A percentile compares a stretch with the other conserved stretches of the same genome.
These are phyloP conservation scores for Candida coquimbonensis DNA, from an alignment of 805 yeast species.

Conservation along the genomic window DNA sequence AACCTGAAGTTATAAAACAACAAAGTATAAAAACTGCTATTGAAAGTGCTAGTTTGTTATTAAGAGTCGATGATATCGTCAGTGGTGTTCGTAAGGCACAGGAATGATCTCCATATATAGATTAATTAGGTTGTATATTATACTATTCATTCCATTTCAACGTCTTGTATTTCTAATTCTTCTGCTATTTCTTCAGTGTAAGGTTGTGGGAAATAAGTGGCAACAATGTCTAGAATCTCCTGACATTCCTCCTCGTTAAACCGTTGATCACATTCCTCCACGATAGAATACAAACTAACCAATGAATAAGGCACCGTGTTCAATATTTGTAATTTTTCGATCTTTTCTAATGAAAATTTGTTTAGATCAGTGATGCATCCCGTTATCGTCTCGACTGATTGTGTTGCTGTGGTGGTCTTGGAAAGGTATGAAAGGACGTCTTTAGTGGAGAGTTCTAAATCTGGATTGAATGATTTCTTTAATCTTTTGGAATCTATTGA, in stretches of 20 bases:
- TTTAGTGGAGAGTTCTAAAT: constrained; percentile 28
- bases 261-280: constrained; percentile 90
- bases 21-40: constrained; percentile 97
- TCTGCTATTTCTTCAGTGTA: background rate
- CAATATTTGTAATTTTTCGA: constrained; percentile 78
- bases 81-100: constrained; percentile 75
- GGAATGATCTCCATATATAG: constrained; percentile 11
- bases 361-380: constrained; percentile 24
- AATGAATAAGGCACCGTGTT: constrained; percentile 74
- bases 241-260: constrained; percentile 63
- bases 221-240: constrained; percentile 48
- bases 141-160: background rate
- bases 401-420: constrained; percentile 15
- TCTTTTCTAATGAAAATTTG: constrained; percentile 57
- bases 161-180: constrained; percentile 6
- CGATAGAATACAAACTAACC: constrained; percentile 70
- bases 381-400: constrained; percentile 23
- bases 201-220: constrained; percentile 41
- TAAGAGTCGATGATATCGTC: constrained; percentile 96
- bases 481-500: constrained; percentile 9
- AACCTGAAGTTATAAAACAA: constrained; percentile 96
- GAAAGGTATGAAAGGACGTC: constrained; percentile 22
- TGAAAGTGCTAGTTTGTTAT: constrained; percentile 89
- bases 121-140: background rate
- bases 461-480: constrained; percentile 27